A percentile compares a stretch with the other conserved stretches of the same genome.
phyloP scores from a whole-genome alignment of 1,284 basidiomycete genomes.

The Ceratobasidium sp. region DNA sequence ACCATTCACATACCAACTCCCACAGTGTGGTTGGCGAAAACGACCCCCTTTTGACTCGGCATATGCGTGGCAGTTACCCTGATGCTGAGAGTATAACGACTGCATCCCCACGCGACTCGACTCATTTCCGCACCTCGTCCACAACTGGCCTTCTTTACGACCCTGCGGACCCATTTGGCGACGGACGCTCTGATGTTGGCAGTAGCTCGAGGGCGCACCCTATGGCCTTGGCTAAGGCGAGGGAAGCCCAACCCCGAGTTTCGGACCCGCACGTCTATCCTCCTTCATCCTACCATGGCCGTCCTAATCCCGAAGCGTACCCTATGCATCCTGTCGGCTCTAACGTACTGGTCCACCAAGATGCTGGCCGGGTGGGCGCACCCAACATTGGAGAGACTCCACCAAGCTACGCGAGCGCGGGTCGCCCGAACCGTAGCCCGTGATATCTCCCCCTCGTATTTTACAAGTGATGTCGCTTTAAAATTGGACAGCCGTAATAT shows the following conservation, averaged over 20 bases:
- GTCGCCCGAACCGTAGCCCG: neutral
- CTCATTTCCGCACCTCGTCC: constrained; percentile 42
- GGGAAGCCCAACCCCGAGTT: constrained; percentile 28
- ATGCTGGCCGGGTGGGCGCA: constrained; percentile 33
- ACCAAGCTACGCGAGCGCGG: constrained; percentile 12
- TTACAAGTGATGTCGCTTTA: neutral
- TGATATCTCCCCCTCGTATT: neutral
- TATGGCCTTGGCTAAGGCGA: constrained; percentile 16
- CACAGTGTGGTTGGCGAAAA: constrained; percentile 30
- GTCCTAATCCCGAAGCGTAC: neutral
- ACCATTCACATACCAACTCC: constrained; percentile 23
- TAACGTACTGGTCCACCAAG: constrained; percentile 31
- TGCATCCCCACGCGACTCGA: constrained; percentile 35
- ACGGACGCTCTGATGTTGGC: constrained; percentile 7
- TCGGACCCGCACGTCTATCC: constrained; percentile 29
- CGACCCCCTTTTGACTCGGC: constrained; percentile 32
- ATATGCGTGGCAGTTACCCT: constrained; percentile 23
- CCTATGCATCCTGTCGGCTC: constrained; percentile 11
- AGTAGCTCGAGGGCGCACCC: constrained; percentile 14
- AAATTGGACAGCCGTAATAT: neutral
- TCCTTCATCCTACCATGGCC: constrained; percentile 33
- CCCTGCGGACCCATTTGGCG: constrained; percentile 31
- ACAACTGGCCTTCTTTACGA: constrained; percentile 37
- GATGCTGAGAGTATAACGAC: constrained; percentile 31
- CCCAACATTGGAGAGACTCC: neutral